Evolutionary conservation across 2,329 filamentous ascomycete genomes (phyloP), one percentile per base, ranked within the genome.

Genomic region (Dactylonectria estremocensis): DNA sequence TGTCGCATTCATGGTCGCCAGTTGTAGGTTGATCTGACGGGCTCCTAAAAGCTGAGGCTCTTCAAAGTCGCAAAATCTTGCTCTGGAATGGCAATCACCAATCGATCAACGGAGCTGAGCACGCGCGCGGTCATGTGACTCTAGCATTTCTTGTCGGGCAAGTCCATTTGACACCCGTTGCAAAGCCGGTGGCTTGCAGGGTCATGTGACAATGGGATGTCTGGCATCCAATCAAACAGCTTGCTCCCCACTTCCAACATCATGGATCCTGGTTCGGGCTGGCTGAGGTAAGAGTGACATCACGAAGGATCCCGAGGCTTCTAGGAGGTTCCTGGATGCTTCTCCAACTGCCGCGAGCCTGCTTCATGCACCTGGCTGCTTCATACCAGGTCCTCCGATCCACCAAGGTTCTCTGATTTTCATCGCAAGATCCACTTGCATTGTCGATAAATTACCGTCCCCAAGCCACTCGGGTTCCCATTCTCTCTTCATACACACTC

Each of bases 1-100:
- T 74, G 75, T 77, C 74, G 79, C 74, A 72, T 82, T 83, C 79
- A 85, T 82, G 70, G 76, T 79, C 63, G 69, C 71, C 67, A 69
- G 68, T 74, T 68, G 71, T 60, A 70, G 69, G 56, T 73, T 72
- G 68, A 68, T 62, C 61, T 64, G 52, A 37, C 67, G 72, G 67
- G 70, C 59, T 67, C 24, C 24, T 7, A 4, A 28, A 28, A 28
- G 65, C 63, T 74, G 64, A 68, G 63, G 67, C 62, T 46, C 24
- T 64, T 37, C 20, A 48, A 56, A 49, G n/a, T 5, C 28, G 52
- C 63, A 67, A 75, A 76, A 71, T 66, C 61, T 61, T 64, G 69
- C 68, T 66, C 24, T 64, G 73, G 72, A 75, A 70, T 71, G 40
- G 48, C 45, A 54, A 48, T 59, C 46, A 40, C 50, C 45, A 58